A percentile compares a stretch with the other conserved stretches of the same genome.
These are phyloP conservation scores for Pythium scleroteichum DNA, from an alignment of 352 stramenopile species.

Conservation along the genomic window DNA sequence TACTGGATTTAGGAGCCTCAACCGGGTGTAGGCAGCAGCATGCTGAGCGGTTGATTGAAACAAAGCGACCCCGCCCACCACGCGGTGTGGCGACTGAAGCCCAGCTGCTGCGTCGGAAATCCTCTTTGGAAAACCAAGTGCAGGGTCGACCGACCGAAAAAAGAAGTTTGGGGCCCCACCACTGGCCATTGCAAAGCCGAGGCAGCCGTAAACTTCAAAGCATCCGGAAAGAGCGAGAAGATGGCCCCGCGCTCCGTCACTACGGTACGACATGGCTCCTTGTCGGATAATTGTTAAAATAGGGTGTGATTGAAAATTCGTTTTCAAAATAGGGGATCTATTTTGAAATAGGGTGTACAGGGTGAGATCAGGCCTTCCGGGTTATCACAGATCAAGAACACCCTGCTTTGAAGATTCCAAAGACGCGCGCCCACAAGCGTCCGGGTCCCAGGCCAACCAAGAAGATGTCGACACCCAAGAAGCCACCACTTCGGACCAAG, in stretches of 20 bases:
- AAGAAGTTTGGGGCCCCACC: neutral
- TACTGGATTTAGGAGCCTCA: neutral
- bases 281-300: too few relatives aligned
- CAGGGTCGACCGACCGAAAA: neutral
- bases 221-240: constrained; percentile 1
- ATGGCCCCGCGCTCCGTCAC: constrained; percentile 2
- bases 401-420: too few relatives aligned
- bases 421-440: too few relatives aligned
- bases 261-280: constrained; percentile 16
- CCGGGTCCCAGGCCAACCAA: too few relatives aligned
- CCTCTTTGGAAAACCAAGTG: neutral
- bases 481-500: too few relatives aligned
- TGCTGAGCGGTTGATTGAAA: constrained; percentile 8
- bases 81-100: neutral
- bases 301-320: too few relatives aligned
- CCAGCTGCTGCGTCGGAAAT: constrained; percentile 2
- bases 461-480: too few relatives aligned
- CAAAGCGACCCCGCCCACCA: neutral
- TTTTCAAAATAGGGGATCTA: too few relatives aligned
- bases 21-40: constrained; percentile 4
- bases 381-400: too few relatives aligned
- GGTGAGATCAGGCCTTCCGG: too few relatives aligned
- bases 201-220: neutral
- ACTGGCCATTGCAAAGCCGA: neutral
- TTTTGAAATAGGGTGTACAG: too few relatives aligned